Percentiles rank a stretch among this genome's conserved stretches.
phyloP scores from a whole-genome alignment of 2,329 filamentous ascomycete genomes.

The Fusarium nygamai region DNA sequence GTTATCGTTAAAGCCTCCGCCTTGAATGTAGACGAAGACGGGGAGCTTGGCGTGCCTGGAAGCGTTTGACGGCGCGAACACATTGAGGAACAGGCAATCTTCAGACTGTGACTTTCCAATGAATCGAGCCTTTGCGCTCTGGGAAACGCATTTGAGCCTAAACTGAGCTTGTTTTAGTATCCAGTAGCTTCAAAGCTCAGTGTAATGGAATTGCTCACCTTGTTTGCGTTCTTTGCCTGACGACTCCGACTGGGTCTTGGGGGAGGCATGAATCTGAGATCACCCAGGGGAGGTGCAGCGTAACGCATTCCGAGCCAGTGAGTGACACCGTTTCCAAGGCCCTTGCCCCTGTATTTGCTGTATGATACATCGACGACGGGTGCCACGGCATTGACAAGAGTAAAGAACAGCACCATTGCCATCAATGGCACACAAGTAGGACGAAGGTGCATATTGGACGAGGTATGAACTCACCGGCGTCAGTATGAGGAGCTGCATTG shows the following conservation, averaged over 20 bases:
- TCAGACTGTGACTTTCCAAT: conserved; percentile 56
- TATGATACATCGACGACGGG: conserved; percentile 70
- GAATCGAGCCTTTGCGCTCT: conserved; percentile 20
- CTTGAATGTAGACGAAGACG: conserved; percentile 68
- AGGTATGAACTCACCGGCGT: neutral
- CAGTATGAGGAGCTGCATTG: neutral
- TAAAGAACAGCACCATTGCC: conserved; percentile 4
- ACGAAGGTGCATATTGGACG: neutral
- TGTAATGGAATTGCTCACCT: conserved; percentile 50
- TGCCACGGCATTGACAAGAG: conserved; percentile 15
- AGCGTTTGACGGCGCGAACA: conserved; percentile 67
- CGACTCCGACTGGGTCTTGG: conserved; percentile 64
- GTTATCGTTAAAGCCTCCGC: conserved; percentile 66
- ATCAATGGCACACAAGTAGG: neutral
- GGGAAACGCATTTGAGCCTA: conserved; percentile 44
- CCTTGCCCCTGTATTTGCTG: conserved; percentile 69
- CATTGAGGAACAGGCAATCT: conserved; percentile 75
- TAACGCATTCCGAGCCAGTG: conserved; percentile 81
- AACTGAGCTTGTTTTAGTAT: conserved; percentile 29
- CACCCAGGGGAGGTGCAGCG: conserved; percentile 73
- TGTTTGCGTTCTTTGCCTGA: conserved; percentile 61
- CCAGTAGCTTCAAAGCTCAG: too few relatives aligned
- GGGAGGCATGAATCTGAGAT: conserved; percentile 75
- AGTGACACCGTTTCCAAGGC: conserved; percentile 65
- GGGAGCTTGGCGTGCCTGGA: conserved; percentile 64